Evolutionary conservation across 805 yeast genomes (phyloP).

Genomic region (Debaryomyces maramus): DNA sequence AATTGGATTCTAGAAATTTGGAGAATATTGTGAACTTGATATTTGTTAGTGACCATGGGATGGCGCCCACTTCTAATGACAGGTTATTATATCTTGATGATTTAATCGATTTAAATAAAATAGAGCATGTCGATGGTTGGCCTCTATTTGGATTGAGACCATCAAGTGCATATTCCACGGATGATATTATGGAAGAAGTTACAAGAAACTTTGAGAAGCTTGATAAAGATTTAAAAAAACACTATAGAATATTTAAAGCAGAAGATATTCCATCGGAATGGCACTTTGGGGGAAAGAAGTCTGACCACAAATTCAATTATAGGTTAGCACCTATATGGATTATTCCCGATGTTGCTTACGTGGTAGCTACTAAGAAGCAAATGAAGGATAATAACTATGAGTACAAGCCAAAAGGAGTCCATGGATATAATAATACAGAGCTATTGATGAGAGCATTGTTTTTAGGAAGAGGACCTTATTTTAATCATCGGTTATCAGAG

Average conservation of each 20-base stretch:
- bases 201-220: conserved; percentile 25
- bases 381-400: conserved; percentile 49
- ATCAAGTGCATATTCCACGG: conserved; percentile 32
- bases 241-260: conserved; percentile 49
- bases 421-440: conserved; percentile 80
- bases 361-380: conserved; percentile 60
- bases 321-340: conserved; percentile 86
- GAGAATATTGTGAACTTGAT: conserved; percentile 68
- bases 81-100: conserved; percentile 75
- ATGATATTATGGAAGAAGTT: conserved; percentile 49
- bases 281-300: conserved; percentile 50
- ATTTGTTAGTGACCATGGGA: conserved; percentile 88
- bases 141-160: conserved; percentile 83
- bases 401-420: conserved; percentile 72
- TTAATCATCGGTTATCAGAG: conserved; percentile 38
- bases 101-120: conserved; percentile 50
- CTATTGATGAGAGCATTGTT: conserved; percentile 83
- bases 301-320: conserved; percentile 44
- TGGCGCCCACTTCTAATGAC: conserved; percentile 80
- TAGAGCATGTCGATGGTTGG: conserved; percentile 77
- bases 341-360: conserved; percentile 79
- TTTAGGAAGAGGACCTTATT: conserved; percentile 79
- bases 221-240: conserved; percentile 13
- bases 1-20: conserved; percentile 55
- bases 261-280: conserved; percentile 57